Percentiles rank a stretch among this genome's conserved stretches.
Evolutionary conservation across 352 stramenopile genomes (phyloP).

Genomic region (Phytophthora colocasiae): DNA sequence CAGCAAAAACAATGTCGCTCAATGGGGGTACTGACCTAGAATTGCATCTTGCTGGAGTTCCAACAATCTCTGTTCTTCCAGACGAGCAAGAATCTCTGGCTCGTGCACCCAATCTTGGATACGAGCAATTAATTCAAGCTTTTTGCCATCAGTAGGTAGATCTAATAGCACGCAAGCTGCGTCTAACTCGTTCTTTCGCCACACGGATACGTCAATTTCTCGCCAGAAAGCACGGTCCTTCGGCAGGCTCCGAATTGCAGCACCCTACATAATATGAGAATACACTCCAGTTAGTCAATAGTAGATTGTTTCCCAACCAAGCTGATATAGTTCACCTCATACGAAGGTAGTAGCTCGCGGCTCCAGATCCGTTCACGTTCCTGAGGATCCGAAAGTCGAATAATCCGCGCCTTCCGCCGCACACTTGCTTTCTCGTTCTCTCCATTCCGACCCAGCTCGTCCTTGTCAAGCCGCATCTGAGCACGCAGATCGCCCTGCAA

Average conservation of each 20-base stretch:
- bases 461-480: slow-evolving; percentile 64
- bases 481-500: slow-evolving; percentile 69
- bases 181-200: slow-evolving; percentile 63
- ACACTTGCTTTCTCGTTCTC: slow-evolving; percentile 41
- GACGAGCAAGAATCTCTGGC: slow-evolving; percentile 49
- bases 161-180: slow-evolving; percentile 67
- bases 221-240: slow-evolving; percentile 73
- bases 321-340: slow-evolving; percentile 39
- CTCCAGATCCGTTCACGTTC: slow-evolving; percentile 67
- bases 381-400: slow-evolving; percentile 50
- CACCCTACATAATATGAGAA: slow-evolving; percentile 29
- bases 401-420: slow-evolving; percentile 53
- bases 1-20: not conserved
- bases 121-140: slow-evolving; percentile 64
- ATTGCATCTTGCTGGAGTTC: slow-evolving; percentile 50
- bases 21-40: slow-evolving; percentile 37
- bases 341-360: slow-evolving; percentile 42
- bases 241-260: slow-evolving; percentile 57
- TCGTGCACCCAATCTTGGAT: slow-evolving; percentile 81
- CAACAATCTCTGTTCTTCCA: slow-evolving; percentile 42
- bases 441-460: slow-evolving; percentile 37
- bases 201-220: slow-evolving; percentile 54
- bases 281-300: not conserved
- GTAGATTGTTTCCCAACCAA: not conserved
- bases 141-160: slow-evolving; percentile 57